A percentile compares a stretch with the other conserved stretches of the same genome.
Conservation (phyloP, 2,329 filamentous ascomycete genomes). For the Mycosphaerelloides madeirae region DNA sequence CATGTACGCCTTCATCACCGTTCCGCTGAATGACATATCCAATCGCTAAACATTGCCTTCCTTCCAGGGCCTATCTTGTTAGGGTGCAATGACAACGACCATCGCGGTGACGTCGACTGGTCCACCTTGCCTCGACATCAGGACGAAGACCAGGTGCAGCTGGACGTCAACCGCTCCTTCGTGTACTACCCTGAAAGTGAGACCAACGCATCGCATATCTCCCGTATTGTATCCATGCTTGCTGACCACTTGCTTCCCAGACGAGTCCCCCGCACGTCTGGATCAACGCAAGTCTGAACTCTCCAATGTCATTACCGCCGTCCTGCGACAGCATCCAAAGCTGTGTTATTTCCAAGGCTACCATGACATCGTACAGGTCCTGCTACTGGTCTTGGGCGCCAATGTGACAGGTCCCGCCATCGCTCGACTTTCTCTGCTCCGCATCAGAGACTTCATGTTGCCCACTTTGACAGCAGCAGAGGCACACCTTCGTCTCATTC, state of each 20-base stretch:
- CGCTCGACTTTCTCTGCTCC: slow-evolving; percentile 76
- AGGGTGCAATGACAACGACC: slow-evolving; percentile 32
- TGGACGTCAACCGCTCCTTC: slow-evolving; percentile 95
- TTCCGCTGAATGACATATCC: not conserved
- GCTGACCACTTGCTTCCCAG: slow-evolving; percentile 38
- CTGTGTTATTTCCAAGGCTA: slow-evolving; percentile 98
- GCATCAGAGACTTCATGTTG: slow-evolving; percentile 97
- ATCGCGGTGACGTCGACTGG: slow-evolving; percentile 44
- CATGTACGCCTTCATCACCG: slow-evolving; percentile 55
- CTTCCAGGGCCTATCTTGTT: slow-evolving; percentile 58
- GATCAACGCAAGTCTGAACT: slow-evolving; percentile 68
- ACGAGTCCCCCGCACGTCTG: slow-evolving; percentile 65
- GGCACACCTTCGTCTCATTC: slow-evolving; percentile 80
- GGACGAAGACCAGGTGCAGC: slow-evolving; percentile 84
- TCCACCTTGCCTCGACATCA: slow-evolving; percentile 64
- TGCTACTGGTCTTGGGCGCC: slow-evolving; percentile 76
- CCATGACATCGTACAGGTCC: slow-evolving; percentile 95
- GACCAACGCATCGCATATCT: slow-evolving; percentile 23
- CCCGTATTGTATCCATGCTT: not conserved
- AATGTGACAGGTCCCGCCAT: slow-evolving; percentile 59
- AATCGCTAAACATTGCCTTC: not conserved
- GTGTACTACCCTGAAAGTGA: slow-evolving; percentile 87
- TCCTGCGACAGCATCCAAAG: slow-evolving; percentile 74
- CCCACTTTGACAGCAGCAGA: slow-evolving; percentile 77
- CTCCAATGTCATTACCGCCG: slow-evolving; percentile 71